Evolutionary conservation across 495 filamentous ascomycete species (phyloP).

Genomic region (Hyaloscypha variabilis): DNA sequence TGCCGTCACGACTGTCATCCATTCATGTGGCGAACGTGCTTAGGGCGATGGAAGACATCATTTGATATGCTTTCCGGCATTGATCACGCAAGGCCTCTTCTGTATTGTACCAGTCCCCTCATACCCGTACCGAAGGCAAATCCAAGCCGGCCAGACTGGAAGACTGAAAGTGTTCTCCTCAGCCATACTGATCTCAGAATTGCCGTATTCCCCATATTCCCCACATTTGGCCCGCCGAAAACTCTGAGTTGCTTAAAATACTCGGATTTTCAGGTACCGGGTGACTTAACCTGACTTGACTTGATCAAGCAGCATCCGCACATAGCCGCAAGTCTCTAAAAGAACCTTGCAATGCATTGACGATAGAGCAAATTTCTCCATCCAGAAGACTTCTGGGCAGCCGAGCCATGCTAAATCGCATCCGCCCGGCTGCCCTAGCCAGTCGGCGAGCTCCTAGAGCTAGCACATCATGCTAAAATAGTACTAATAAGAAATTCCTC

Average conservation of each 20-base stretch:
- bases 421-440: neutral
- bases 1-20: neutral
- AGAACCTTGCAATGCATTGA: neutral
- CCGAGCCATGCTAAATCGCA: neutral
- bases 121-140: no score
- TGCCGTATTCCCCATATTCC: neutral
- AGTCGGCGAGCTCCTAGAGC: neutral
- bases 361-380: conserved; percentile 8
- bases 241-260: conserved; percentile 9
- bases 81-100: conserved; percentile 5
- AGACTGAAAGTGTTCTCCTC: neutral
- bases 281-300: conserved; percentile 1
- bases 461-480: neutral
- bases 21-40: conserved; percentile 23
- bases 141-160: neutral
- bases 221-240: conserved; percentile 20
- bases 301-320: conserved; percentile 5
- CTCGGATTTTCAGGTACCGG: conserved; percentile 23
- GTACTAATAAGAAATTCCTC: neutral
- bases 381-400: neutral
- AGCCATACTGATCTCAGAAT: neutral
- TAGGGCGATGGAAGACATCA: conserved; percentile 15
- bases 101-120: neutral
- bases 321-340: conserved; percentile 2
- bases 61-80: neutral